Conservation (phyloP, 208 protist genomes). For the Leishmania major region DNA sequence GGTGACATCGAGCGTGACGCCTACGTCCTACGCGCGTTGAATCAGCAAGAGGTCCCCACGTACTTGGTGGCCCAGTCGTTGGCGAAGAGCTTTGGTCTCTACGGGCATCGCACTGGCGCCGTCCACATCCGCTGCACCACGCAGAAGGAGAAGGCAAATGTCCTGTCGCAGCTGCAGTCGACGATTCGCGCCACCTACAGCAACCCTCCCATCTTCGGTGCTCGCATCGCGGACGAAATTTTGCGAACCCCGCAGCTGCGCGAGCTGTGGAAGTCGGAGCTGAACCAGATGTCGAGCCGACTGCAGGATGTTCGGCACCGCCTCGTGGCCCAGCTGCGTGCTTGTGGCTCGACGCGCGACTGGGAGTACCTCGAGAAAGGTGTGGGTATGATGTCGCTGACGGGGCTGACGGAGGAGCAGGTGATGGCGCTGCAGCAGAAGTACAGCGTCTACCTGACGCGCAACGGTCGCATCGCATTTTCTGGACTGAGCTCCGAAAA, state of each 20-base stretch:
- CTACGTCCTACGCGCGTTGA: constrained; percentile 66
- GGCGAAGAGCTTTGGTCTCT: constrained; percentile 98
- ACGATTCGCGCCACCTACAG: constrained; percentile 96
- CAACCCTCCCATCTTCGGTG: constrained; percentile 95
- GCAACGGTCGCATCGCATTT: constrained; percentile 77
- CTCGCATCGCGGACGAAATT: constrained; percentile 90
- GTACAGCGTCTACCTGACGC: constrained; percentile 81
- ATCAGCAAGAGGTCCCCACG: constrained; percentile 54
- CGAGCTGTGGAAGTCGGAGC: constrained; percentile 83
- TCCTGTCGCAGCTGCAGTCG: constrained; percentile 93
- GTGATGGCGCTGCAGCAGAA: constrained; percentile 47
- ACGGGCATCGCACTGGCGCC: constrained; percentile 95
- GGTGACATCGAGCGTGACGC: constrained; percentile 94
- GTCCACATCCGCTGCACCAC: constrained; percentile 82
- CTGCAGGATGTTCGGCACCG: constrained; percentile 62
- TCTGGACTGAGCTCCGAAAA: constrained; percentile 72
- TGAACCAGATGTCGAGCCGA: constrained; percentile 86
- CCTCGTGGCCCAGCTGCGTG: constrained; percentile 70
- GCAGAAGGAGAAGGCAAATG: constrained; percentile 52
- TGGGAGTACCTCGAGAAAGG: constrained; percentile 95
- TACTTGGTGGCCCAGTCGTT: constrained; percentile 94
- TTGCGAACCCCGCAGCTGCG: constrained; percentile 78
- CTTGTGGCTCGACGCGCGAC: constrained; percentile 56
- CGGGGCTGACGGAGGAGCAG: constrained; percentile 87
- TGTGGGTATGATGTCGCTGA: constrained; percentile 97